Evolutionary conservation across 2,329 filamentous ascomycete species (phyloP).

Genomic region (Helicocarpus griseus): DNA sequence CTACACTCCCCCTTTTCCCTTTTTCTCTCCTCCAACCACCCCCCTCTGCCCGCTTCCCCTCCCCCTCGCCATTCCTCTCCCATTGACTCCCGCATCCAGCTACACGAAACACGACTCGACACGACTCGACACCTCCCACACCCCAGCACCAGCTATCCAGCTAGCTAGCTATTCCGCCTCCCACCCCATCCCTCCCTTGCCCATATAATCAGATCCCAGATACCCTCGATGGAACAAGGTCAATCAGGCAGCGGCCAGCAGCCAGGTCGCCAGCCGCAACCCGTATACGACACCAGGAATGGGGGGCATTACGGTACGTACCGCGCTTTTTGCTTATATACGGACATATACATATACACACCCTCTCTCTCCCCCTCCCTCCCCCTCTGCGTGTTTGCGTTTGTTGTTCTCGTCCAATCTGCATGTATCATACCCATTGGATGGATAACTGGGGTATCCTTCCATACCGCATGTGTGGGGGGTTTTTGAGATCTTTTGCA

Average conservation of each 20-base stretch:
- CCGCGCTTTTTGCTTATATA: slow-evolving; percentile 4
- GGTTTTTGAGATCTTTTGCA: neutral
- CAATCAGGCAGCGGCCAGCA: slow-evolving; percentile 7
- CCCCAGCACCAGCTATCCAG: neutral
- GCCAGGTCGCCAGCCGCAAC: slow-evolving; percentile 35
- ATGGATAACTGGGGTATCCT: neutral
- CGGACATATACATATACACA: too few relatives aligned
- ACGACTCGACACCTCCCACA: neutral
- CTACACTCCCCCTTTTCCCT: neutral
- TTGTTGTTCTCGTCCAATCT: too few relatives aligned
- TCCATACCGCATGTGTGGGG: neutral
- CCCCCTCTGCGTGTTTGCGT: too few relatives aligned
- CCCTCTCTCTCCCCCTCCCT: too few relatives aligned
- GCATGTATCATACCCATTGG: neutral
- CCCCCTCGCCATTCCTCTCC: neutral
- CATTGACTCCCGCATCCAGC: neutral
- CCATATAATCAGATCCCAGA: neutral
- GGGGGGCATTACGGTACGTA: slow-evolving; percentile 68
- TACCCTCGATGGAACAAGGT: slow-evolving; percentile 7
- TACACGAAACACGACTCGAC: neutral
- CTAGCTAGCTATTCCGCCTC: neutral
- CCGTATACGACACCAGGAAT: slow-evolving; percentile 62
- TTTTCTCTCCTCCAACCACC: neutral
- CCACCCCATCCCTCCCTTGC: neutral
- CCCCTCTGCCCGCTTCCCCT: neutral